Evolutionary conservation across 495 filamentous ascomycete genomes (phyloP).

Genomic region (Penicillium lagena): DNA sequence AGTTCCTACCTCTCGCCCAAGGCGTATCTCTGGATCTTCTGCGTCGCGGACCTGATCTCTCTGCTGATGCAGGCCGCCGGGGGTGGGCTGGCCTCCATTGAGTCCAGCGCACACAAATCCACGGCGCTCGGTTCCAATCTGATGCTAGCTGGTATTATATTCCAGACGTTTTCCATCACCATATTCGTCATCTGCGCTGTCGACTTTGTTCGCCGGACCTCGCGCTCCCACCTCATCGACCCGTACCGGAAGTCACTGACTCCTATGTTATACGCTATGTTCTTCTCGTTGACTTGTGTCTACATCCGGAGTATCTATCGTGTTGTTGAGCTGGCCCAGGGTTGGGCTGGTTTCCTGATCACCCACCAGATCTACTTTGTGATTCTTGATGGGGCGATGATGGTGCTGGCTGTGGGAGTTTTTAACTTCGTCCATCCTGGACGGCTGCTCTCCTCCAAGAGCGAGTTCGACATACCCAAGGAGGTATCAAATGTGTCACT

Average conservation of each 20-base stretch:
- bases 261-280: slow-evolving; percentile 23
- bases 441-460: slow-evolving; percentile 23
- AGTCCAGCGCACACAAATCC: slow-evolving; percentile 27
- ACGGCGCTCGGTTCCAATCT: slow-evolving; percentile 45
- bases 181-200: slow-evolving; percentile 38
- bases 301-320: slow-evolving; percentile 50
- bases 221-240: slow-evolving; percentile 13
- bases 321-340: slow-evolving; percentile 49
- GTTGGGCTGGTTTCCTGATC: slow-evolving; percentile 53
- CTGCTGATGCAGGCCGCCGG: slow-evolving; percentile 51
- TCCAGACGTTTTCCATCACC: slow-evolving; percentile 49
- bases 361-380: slow-evolving; percentile 49
- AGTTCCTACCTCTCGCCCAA: slow-evolving; percentile 39
- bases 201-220: slow-evolving; percentile 35
- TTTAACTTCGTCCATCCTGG: slow-evolving; percentile 45
- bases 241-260: slow-evolving; percentile 2
- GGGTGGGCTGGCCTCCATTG: slow-evolving; percentile 43
- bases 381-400: slow-evolving; percentile 47
- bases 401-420: slow-evolving; percentile 41
- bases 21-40: slow-evolving; percentile 48
- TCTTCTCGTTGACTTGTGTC: slow-evolving; percentile 40
- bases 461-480: neutral
- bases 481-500: neutral
- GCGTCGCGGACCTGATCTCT: slow-evolving; percentile 48
- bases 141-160: slow-evolving; percentile 53